These are phyloP conservation scores for Ecytonucleospora hepatopenaei DNA, from an alignment of 371 early-diverging fungal genomes.

Conservation along the genomic window DNA sequence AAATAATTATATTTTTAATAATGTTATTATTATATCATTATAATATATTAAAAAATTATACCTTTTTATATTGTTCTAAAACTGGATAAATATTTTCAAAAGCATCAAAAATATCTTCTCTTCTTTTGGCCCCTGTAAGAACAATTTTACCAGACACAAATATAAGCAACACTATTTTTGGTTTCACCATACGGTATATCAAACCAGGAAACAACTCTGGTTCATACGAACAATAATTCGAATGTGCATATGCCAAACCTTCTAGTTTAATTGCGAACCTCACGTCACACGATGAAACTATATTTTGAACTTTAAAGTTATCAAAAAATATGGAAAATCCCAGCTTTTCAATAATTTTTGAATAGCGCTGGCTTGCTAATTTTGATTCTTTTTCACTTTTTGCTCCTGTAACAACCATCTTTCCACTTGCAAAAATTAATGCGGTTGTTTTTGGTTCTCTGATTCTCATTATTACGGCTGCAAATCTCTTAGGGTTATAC, in stretches of 20 bases:
- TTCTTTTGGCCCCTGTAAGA: slow-evolving; percentile 92
- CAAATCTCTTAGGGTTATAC: slow-evolving; percentile 99
- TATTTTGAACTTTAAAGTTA: slow-evolving; percentile 99
- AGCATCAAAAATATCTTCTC: slow-evolving; percentile 97
- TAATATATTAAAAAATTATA: slow-evolving; percentile 32
- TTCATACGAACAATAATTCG: slow-evolving; percentile 91
- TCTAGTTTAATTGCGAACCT: slow-evolving; percentile 98
- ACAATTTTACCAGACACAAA: slow-evolving; percentile 99
- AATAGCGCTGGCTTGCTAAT: slow-evolving; percentile 94
- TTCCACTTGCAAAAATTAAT: slow-evolving; percentile 97
- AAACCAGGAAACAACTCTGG: slow-evolving; percentile 99
- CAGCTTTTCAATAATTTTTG: slow-evolving; percentile 93
- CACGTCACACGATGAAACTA: slow-evolving; percentile 96
- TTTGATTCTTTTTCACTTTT: slow-evolving; percentile 70
- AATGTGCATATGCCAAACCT: slow-evolving; percentile 90
- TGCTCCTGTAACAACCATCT: slow-evolving; percentile 72
- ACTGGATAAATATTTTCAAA: slow-evolving; percentile 99
- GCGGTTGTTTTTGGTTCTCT: slow-evolving; percentile 96
- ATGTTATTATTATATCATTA: too few species aligned
- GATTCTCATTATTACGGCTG: slow-evolving; percentile 99
- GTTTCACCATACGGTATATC: slow-evolving; percentile 98
- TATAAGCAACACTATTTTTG: slow-evolving; percentile 95
- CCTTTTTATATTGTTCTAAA: slow-evolving; percentile 57
- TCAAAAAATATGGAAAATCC: slow-evolving; percentile 94
- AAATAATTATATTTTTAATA: too few species aligned